phyloP scores from a whole-genome alignment of 352 stramenopile species.

The Blastocystis sp. region DNA sequence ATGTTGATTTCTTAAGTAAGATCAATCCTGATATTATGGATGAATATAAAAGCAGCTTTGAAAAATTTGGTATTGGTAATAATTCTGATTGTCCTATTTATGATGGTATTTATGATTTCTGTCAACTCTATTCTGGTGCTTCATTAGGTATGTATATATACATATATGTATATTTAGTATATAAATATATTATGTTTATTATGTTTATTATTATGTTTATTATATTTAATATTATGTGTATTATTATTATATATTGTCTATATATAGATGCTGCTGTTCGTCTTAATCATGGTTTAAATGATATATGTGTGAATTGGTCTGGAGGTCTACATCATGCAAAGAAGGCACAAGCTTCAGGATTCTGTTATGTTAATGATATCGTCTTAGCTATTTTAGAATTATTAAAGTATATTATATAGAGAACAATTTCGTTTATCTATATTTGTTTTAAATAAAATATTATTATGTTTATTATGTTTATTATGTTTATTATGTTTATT shows the following conservation, averaged over 20 bases:
- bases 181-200: too few relatives aligned
- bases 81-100: constrained; percentile 83
- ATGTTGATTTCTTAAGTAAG: constrained; percentile 83
- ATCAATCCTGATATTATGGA: constrained; percentile 82
- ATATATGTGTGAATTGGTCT: constrained; percentile 45
- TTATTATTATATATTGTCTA: not conserved
- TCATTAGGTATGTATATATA: constrained; percentile 68
- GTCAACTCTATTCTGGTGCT: constrained; percentile 78
- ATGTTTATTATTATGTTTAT: too few relatives aligned
- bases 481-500: too few relatives aligned
- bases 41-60: constrained; percentile 55
- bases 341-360: constrained; percentile 45
- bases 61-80: constrained; percentile 9
- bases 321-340: constrained; percentile 46
- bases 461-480: too few relatives aligned
- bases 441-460: too few relatives aligned
- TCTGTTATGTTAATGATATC: constrained; percentile 48
- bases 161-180: too few relatives aligned
- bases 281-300: constrained; percentile 40
- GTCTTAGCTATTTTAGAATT: constrained; percentile 44
- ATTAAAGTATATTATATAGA: too few relatives aligned
- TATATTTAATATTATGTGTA: not conserved
- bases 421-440: too few relatives aligned
- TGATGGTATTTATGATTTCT: constrained; percentile 94
- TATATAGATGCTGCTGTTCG: constrained; percentile 40